Base-by-base conservation (phyloP, 495 filamentous ascomycete species). In the Chaetomium fimeti region DNA sequence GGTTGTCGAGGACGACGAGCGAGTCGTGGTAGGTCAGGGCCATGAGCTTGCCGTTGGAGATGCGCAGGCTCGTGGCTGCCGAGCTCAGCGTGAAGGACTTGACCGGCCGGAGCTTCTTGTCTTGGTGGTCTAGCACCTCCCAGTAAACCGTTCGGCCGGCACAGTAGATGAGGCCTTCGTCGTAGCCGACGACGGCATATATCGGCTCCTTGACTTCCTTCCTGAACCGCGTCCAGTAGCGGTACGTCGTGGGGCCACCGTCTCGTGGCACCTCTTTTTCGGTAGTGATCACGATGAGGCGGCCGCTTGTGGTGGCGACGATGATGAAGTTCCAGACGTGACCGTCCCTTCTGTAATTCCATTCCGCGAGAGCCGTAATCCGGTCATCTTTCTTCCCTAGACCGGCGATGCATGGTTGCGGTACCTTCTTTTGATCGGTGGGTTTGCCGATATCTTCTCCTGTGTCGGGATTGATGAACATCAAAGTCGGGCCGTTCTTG, bases 391-490 rank as follows among this genome's bases (percentile, higher is more conserved):
- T 7, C 25, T 74, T 74, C 1, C 79, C 81, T 15, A 84, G 65
- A 20, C 78, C 77, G 9, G 72, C 68, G n/a, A 83, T 73, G 56
- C 70, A 77, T 18, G 74, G 69, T 2, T 74, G 67, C 0, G 67
- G 58, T 1, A 62, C 57, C 16, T 72, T 71, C 16, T 73, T 76
- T 36, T 74, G 72, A 54, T 78, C 74, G 12, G 74, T 56, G 0
- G 79, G 74, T 38, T 57, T 68, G 0, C 80, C 81, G 7, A 84
- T 67, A 53, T 82, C 74, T 38, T 69, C 59, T 3, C 81, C 82
- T 2, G 81, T 82, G 24, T 75, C 73, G 2, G 78, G 79, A 62
- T 85, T 77, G 20, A 83, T 66, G 63, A 85, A 85, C 63, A 68
- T 69, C 63, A 81, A 65, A 25, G 72, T 78, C 18, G 78, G 72